Evolutionary conservation across 495 filamentous ascomycete genomes (phyloP).

Genomic region (Pyronema domesticum): DNA sequence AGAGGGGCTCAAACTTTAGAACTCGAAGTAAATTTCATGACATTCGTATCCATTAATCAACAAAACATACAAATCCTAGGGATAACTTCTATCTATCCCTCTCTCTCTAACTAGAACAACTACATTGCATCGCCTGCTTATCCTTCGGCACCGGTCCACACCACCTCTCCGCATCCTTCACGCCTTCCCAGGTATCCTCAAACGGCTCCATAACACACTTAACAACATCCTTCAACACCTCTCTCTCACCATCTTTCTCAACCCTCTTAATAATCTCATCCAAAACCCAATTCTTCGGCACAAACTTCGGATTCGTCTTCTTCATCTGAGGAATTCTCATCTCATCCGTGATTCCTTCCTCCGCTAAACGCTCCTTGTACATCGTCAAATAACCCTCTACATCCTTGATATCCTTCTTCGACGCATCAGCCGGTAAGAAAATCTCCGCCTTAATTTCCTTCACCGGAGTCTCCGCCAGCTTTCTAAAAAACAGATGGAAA

Average conservation of each 20-base stretch:
- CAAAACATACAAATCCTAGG: too few relatives aligned
- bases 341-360: constrained; percentile 32
- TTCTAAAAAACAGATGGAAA: constrained; percentile 82
- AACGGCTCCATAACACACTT: constrained; percentile 68
- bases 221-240: constrained; percentile 57
- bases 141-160: constrained; percentile 70
- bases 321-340: constrained; percentile 66
- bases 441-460: constrained; percentile 39
- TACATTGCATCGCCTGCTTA: constrained; percentile 74
- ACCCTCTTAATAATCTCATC: constrained; percentile 82
- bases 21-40: too few relatives aligned
- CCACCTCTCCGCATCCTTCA: constrained; percentile 48
- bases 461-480: constrained; percentile 42
- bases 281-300: constrained; percentile 76
- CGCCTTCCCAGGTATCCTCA: constrained; percentile 58
- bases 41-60: too few relatives aligned
- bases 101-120: constrained; percentile 33
- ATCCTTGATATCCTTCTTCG: constrained; percentile 44
- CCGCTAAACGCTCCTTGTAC: constrained; percentile 44
- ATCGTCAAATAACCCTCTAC: constrained; percentile 57
- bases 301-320: constrained; percentile 73
- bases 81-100: neutral
- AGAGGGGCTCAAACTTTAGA: too few relatives aligned
- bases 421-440: constrained; percentile 38
- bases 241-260: constrained; percentile 62